Base-by-base conservation (phyloP, 2,329 filamentous ascomycete genomes). In the Epichloe gansuensis region DNA sequence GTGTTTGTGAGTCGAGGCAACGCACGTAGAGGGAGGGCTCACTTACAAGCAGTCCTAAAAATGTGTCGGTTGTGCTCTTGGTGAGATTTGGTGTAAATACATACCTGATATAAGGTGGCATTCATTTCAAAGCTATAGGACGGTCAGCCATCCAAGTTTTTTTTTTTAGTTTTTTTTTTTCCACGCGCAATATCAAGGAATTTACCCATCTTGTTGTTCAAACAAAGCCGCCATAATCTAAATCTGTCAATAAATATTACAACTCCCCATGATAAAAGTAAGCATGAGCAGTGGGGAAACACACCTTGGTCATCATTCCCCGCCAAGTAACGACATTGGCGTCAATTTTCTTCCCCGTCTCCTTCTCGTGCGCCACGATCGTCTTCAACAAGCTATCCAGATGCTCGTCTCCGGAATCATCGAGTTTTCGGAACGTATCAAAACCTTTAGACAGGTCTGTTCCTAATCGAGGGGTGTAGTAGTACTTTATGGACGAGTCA, bases 221-320 rank as follows among this genome's bases (percentile, higher is more conserved):
- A 87, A 97, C 0, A 89, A 86, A 0, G 85, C 75, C 0, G 84
- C 82, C 82, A 97, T 82, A 58, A 98, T 88, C 88, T 95, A 42
- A 13, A 31, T 15, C 3, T 17, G 31, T 51, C 35, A 12, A 39
- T 34, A 12, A 9, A 46, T 41, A 9, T 48, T 45, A 25, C 12
- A 21, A 5, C 23, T 17, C 15, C 7, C n/a, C 25, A n/a, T 17
- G 15, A 5, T 9, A 25, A 40, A 40, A 8, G 23, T 5, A 40
- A 8, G 23, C 3, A n/a, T 23, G 21, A 38, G 17, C 39, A 34
- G 45, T 41, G 25, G 41, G 31, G 12, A 39, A 23, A 50, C 68
- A 50, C 64, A 90, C 89, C 77, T 96, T 98, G 56, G 93, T 97
- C 84, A 98, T 90, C 89, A 97, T 96, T 39, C 93, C 93, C 61